Evolutionary conservation across 2,329 filamentous ascomycete genomes (phyloP).

Genomic region (Daldinia sp.): DNA sequence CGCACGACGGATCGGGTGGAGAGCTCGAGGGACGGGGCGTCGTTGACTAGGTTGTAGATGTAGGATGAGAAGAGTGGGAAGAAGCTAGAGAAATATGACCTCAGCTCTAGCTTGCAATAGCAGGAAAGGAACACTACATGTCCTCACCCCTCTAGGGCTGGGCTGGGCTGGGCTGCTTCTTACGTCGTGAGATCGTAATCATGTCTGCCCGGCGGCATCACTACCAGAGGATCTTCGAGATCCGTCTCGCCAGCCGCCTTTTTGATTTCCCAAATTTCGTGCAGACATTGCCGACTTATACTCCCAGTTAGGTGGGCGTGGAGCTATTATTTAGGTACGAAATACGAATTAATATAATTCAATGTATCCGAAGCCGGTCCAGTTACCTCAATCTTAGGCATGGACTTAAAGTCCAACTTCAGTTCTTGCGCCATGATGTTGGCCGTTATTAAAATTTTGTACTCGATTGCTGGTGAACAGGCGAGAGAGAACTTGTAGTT

Average conservation of each 20-base stretch:
- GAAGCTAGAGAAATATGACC: constrained; percentile 64
- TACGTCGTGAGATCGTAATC: constrained; percentile 78
- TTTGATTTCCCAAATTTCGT: constrained; percentile 77
- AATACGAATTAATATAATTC: constrained; percentile 11
- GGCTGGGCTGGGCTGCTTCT: neutral
- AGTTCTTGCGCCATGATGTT: constrained; percentile 24
- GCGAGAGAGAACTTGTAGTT: neutral
- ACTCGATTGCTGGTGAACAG: neutral
- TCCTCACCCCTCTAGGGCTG: neutral
- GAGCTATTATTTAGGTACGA: constrained; percentile 61
- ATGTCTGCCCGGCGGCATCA: constrained; percentile 77
- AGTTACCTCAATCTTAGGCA: constrained; percentile 68
- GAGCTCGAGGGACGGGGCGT: constrained; percentile 68
- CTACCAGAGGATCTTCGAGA: constrained; percentile 75
- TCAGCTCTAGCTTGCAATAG: constrained; percentile 7
- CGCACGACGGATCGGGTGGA: constrained; percentile 74
- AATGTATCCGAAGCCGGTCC: neutral
- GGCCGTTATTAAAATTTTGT: neutral
- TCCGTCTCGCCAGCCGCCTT: constrained; percentile 64
- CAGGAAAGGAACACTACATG: neutral
- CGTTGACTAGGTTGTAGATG: constrained; percentile 80
- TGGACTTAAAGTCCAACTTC: constrained; percentile 59
- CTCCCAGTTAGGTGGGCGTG: constrained; percentile 86
- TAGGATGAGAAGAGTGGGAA: constrained; percentile 83
- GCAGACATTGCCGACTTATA: constrained; percentile 78